Evolutionary conservation across 1,284 basidiomycete genomes (phyloP).

Genomic region (Sanghuangporus baumii): DNA sequence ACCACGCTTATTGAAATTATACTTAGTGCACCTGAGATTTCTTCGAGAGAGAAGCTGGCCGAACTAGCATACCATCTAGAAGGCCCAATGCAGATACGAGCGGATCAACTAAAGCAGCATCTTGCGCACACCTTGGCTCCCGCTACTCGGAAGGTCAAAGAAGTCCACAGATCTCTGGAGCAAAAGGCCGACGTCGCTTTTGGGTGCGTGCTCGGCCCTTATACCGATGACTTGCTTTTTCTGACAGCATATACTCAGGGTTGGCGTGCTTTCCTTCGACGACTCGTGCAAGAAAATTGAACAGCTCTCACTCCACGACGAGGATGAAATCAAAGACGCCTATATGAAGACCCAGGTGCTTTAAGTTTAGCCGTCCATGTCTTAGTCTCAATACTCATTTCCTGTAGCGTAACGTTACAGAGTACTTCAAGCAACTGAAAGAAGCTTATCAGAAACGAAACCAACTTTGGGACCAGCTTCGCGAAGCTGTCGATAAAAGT

Average conservation of each 20-base stretch:
- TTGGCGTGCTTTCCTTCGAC: slow-evolving; percentile 40
- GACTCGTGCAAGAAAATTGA: slow-evolving; percentile 49
- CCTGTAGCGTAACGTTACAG: slow-evolving; percentile 25
- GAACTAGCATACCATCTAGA: slow-evolving; percentile 44
- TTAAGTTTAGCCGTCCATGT: slow-evolving; percentile 3
- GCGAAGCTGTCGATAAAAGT: slow-evolving; percentile 36
- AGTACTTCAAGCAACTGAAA: slow-evolving; percentile 37
- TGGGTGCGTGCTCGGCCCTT: slow-evolving; percentile 30
- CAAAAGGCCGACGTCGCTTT: slow-evolving; percentile 43
- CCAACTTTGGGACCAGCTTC: slow-evolving; percentile 39
- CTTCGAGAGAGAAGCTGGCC: slow-evolving; percentile 31
- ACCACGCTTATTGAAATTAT: slow-evolving; percentile 4
- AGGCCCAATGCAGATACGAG: slow-evolving; percentile 39
- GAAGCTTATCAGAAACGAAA: slow-evolving; percentile 40
- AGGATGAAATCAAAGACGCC: slow-evolving; percentile 37
- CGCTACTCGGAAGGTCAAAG: slow-evolving; percentile 43
- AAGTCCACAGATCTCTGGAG: slow-evolving; percentile 37
- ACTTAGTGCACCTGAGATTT: slow-evolving; percentile 17
- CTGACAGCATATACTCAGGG: slow-evolving; percentile 4
- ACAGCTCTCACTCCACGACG: slow-evolving; percentile 33
- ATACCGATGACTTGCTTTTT: neutral
- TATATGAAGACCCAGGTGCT: slow-evolving; percentile 36
- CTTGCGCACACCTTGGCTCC: slow-evolving; percentile 48
- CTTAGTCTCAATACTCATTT: slow-evolving; percentile 24
- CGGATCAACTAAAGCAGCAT: slow-evolving; percentile 40